phyloP scores from a whole-genome alignment of 345 rosid species.

The Camelina laxa region DNA sequence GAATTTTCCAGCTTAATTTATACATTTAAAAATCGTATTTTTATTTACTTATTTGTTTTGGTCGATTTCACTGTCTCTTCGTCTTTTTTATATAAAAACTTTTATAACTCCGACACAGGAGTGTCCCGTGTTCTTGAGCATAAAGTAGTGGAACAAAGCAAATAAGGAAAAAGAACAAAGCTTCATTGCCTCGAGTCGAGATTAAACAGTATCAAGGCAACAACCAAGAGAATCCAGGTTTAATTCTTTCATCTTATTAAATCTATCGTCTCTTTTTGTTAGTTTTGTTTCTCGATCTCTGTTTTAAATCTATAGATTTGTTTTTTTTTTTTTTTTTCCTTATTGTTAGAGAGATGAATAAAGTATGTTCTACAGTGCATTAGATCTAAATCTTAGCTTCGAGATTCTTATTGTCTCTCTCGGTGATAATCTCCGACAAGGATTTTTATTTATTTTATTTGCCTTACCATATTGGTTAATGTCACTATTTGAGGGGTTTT shows the following conservation, averaged over 20 bases:
- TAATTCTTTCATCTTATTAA: slow-evolving; percentile 13
- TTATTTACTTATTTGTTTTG: not conserved
- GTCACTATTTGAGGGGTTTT: slow-evolving; percentile 20
- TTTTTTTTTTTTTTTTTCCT: not conserved
- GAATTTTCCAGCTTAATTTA: slow-evolving; percentile 24
- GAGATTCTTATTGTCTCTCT: slow-evolving; percentile 24
- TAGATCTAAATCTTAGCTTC: slow-evolving; percentile 41
- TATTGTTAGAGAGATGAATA: slow-evolving; percentile 19
- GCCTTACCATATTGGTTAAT: not conserved
- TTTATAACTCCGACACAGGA: slow-evolving; percentile 31
- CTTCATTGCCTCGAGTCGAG: slow-evolving; percentile 38
- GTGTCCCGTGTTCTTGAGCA: slow-evolving; percentile 42
- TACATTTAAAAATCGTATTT: slow-evolving; percentile 1
- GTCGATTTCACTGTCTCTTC: slow-evolving; percentile 31
- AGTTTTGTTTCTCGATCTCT: slow-evolving; percentile 34
- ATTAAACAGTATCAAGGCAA: slow-evolving; percentile 16
- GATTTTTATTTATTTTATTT: too few species aligned
- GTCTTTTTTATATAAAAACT: slow-evolving; percentile 21
- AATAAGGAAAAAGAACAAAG: not conserved
- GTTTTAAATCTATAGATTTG: slow-evolving; percentile 35
- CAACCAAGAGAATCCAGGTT: slow-evolving; percentile 17
- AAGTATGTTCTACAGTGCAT: not conserved
- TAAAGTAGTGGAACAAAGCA: slow-evolving; percentile 21
- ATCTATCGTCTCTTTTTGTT: not conserved
- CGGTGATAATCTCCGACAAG: slow-evolving; percentile 2